These are phyloP conservation scores for Raphanus raphanistrum DNA, from an alignment of 345 rosid genomes.

Conservation along the genomic window DNA sequence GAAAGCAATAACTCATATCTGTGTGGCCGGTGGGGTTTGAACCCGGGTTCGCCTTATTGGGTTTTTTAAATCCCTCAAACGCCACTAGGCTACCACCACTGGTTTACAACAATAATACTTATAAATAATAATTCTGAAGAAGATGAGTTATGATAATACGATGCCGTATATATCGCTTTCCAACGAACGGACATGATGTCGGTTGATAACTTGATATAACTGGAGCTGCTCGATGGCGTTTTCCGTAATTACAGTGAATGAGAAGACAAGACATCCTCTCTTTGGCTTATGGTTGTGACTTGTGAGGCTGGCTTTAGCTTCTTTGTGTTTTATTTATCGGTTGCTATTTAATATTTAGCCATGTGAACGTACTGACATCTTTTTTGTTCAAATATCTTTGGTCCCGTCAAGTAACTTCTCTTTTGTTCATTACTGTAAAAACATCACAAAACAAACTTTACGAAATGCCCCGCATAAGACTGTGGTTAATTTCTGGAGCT, in stretches of 20 bases:
- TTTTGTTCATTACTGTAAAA: constrained; percentile 5
- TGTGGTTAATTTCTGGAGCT: constrained; percentile 9
- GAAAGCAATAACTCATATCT: too few species aligned
- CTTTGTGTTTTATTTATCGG: not conserved
- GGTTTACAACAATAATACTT: not conserved
- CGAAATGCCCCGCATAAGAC: not conserved
- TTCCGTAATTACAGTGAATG: constrained; percentile 1
- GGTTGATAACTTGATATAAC: constrained; percentile 19
- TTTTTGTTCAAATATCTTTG: not conserved
- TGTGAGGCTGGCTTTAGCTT: not conserved
- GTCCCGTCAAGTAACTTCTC: not conserved
- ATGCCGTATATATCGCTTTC: constrained; percentile 25
- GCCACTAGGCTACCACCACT: too few species aligned
- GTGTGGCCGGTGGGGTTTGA: too few species aligned
- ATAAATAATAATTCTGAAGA: constrained; percentile 1
- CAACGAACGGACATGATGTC: constrained; percentile 30
- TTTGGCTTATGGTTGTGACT: constrained; percentile 4
- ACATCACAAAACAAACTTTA: not conserved
- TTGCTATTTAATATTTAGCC: constrained; percentile 14
- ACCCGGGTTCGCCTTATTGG: too few species aligned
- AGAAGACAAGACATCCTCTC: constrained; percentile 19
- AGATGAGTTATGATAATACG: constrained; percentile 13
- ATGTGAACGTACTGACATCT: constrained; percentile 30
- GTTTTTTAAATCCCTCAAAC: too few species aligned
- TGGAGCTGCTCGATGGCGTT: constrained; percentile 16